These are phyloP conservation scores for Diversispora epigaea DNA, from an alignment of 192 early-diverging fungal genomes.

Conservation along the genomic window DNA sequence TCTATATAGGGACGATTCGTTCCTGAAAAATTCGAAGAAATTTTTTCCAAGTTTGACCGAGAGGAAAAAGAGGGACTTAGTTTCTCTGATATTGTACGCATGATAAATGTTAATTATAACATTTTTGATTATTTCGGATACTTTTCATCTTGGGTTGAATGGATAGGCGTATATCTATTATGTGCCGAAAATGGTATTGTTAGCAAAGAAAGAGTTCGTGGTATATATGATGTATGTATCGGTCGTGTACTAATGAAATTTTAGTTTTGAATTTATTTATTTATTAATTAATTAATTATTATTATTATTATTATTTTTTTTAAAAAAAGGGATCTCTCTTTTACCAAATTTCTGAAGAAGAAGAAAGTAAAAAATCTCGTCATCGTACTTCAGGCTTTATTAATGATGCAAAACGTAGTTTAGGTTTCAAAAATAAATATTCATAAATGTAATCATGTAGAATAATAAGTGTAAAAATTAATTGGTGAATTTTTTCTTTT, in stretches of 20 bases:
- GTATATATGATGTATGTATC: background rate
- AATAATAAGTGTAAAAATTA: no score
- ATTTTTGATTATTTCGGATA: constrained; percentile 38
- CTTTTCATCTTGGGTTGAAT: background rate
- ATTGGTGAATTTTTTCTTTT: no score
- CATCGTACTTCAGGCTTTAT: no score
- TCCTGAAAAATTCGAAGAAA: constrained; percentile 56
- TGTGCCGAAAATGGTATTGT: background rate
- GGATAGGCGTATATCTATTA: constrained; percentile 14
- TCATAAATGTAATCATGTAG: no score
- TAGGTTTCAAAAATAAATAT: no score
- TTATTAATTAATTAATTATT: no score
- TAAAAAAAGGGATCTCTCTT: no score
- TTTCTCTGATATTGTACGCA: constrained; percentile 28
- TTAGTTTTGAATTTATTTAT: no score
- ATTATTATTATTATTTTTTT: no score
- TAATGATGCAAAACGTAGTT: no score
- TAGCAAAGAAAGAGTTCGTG: background rate
- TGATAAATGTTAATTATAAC: constrained; percentile 38
- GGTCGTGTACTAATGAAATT: background rate
- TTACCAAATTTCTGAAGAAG: no score
- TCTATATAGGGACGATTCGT: constrained; percentile 48
- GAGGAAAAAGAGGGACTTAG: constrained; percentile 38
- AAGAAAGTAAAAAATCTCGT: no score
- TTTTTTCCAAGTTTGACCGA: constrained; percentile 45